These are phyloP conservation scores for Leccinum incarnatum DNA, from an alignment of 768 basidiomycete species.

Conservation along the genomic window DNA sequence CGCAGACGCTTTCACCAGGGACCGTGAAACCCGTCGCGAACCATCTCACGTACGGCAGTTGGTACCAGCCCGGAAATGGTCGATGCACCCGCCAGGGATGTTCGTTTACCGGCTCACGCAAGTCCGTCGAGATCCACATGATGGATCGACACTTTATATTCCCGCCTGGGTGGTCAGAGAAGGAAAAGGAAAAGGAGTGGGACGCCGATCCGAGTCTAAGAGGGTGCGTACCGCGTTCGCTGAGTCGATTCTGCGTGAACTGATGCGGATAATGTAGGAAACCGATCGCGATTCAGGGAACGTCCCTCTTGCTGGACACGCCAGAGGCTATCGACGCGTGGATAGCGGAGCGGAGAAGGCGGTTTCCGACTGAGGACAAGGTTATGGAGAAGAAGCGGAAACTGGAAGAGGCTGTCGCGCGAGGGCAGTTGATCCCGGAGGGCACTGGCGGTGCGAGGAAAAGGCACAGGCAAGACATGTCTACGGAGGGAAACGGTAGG, in stretches of 20 bases:
- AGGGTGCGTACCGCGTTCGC: slow-evolving; percentile 46
- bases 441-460: slow-evolving; percentile 45
- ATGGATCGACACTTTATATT: slow-evolving; percentile 90
- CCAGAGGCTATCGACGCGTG: slow-evolving; percentile 81
- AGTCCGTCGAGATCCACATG: slow-evolving; percentile 74
- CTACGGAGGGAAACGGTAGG: slow-evolving; percentile 2
- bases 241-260: not conserved
- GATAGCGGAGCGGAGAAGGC: slow-evolving; percentile 84
- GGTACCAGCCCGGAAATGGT: slow-evolving; percentile 62
- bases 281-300: slow-evolving; percentile 74
- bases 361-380: slow-evolving; percentile 72
- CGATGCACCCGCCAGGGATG: slow-evolving; percentile 67
- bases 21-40: slow-evolving; percentile 14
- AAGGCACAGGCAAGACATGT: slow-evolving; percentile 35
- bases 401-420: slow-evolving; percentile 71
- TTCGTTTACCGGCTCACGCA: slow-evolving; percentile 63
- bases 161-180: slow-evolving; percentile 68
- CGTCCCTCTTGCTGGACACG: slow-evolving; percentile 70
- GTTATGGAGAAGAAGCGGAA: slow-evolving; percentile 82
- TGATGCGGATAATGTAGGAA: slow-evolving; percentile 46
- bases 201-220: slow-evolving; percentile 81
- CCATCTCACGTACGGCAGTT: slow-evolving; percentile 32
- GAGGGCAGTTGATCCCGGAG: slow-evolving; percentile 65
- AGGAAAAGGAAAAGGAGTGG: slow-evolving; percentile 62
- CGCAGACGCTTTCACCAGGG: slow-evolving; percentile 3